Evolutionary conservation across 495 filamentous ascomycete species (phyloP), one percentile per base, ranked within the genome.

Genomic region (Penicillium cataractarum): DNA sequence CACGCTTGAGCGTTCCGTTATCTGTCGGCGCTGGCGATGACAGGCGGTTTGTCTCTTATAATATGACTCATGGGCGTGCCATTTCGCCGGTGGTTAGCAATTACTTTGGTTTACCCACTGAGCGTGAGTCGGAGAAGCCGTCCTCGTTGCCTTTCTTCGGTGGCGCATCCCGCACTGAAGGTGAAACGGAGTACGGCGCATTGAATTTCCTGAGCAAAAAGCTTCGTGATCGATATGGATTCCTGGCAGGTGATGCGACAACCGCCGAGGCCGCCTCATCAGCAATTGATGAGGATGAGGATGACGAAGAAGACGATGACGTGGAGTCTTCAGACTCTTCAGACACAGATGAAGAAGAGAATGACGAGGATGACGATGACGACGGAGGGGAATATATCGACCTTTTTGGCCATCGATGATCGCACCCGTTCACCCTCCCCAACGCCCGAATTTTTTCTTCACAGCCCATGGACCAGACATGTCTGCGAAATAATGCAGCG

Each of bases 371-470:
- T 5, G 75, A 76, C 1, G 80, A 81, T 7, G 85, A 83, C 0
- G 83, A 88, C 32, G 84, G 84, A 8, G 77, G 78, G 48, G 85
- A 91, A 65, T 75, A 80, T 51, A 87, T 91, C 65, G 84, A 87
- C 56, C 80, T 92, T 55, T 84, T 90, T 67, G 90, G 90, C n/a
- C 90, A 93, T 77, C 83, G 87, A 64, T 85, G 72, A 80, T 46
- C n/a, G 19, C 4, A 21, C 42, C 6, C 2, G n/a, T n/a, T n/a
- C n/a, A n/a, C 21, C 3, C 10, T 17, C 17, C 15, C 35, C 1
- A 19, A 19, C 3, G 7, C 17, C 15, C 39, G 15, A 40, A 40
- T n/a, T 8, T 6, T 6, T 19, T 19, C 6, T 21, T n/a, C 19
- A 7, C 39, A 40, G n/a, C 39, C 4, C 4, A 10, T 42, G 5